Percentiles rank a stretch among this genome's conserved stretches.
Evolutionary conservation across 2,329 filamentous ascomycete genomes (phyloP).

Genomic region (Fusarium sp.): DNA sequence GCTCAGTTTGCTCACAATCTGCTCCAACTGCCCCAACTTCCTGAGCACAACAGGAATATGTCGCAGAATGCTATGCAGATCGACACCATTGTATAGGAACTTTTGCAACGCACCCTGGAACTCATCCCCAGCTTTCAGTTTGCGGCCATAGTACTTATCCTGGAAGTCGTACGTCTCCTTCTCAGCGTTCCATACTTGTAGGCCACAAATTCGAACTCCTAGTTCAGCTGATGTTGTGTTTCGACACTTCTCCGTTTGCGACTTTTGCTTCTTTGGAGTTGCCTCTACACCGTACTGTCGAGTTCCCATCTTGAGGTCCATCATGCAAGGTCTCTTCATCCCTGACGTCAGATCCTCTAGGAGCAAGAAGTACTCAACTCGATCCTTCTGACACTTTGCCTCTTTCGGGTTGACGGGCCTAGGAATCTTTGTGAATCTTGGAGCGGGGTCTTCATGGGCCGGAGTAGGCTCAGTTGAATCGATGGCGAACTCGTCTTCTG

Average conservation of each 20-base stretch:
- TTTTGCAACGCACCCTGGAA: slow-evolving; percentile 90
- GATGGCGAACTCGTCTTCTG: slow-evolving; percentile 49
- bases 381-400: slow-evolving; percentile 74
- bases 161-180: slow-evolving; percentile 92
- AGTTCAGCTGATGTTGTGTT: slow-evolving; percentile 92
- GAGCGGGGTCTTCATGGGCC: slow-evolving; percentile 43
- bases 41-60: slow-evolving; percentile 91
- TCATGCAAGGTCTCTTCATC: slow-evolving; percentile 96
- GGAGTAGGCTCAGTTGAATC: slow-evolving; percentile 58
- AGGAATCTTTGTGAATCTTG: slow-evolving; percentile 60
- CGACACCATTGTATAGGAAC: slow-evolving; percentile 92
- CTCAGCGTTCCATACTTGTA: slow-evolving; percentile 94
- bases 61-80: slow-evolving; percentile 82
- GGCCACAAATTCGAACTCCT: slow-evolving; percentile 92
- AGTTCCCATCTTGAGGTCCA: slow-evolving; percentile 99
- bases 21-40: slow-evolving; percentile 86
- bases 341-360: slow-evolving; percentile 95
- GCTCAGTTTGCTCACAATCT: slow-evolving; percentile 82
- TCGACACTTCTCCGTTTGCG: slow-evolving; percentile 92
- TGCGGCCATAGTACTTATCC: slow-evolving; percentile 96
- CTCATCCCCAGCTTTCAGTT: slow-evolving; percentile 87
- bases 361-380: slow-evolving; percentile 93
- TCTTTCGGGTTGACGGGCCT: slow-evolving; percentile 83
- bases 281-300: slow-evolving; percentile 97
- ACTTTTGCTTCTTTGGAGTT: slow-evolving; percentile 90